Conservation (phyloP, 2,329 filamentous ascomycete species). For the Neonectria hederae region DNA sequence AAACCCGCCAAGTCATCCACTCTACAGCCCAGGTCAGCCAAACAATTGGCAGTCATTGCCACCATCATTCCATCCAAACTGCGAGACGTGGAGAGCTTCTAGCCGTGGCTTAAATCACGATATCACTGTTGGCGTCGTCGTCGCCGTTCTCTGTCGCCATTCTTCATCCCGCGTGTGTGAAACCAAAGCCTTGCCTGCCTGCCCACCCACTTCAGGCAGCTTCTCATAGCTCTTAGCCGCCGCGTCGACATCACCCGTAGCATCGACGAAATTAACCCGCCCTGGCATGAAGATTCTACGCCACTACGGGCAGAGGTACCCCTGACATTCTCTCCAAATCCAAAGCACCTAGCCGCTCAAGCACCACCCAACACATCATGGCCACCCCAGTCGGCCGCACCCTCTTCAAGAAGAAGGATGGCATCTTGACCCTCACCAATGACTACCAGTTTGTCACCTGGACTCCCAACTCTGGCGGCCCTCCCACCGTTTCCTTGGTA, state of each 20-base stretch:
- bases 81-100: not conserved
- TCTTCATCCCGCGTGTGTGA: slow-evolving; percentile 12
- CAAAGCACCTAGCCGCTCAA: not conserved
- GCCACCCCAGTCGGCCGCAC: slow-evolving; percentile 71
- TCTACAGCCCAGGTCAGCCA: not conserved
- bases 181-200: slow-evolving; percentile 7
- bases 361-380: slow-evolving; percentile 52
- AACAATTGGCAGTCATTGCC: not conserved
- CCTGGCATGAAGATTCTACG: slow-evolving; percentile 16
- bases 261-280: not conserved
- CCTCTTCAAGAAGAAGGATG: slow-evolving; percentile 96
- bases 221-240: not conserved
- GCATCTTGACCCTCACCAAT: slow-evolving; percentile 77
- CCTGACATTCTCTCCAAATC: not conserved
- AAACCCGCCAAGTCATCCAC: not conserved
- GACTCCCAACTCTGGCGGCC: slow-evolving; percentile 74
- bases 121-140: not conserved
- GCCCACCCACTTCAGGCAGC: not conserved
- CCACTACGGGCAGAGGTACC: slow-evolving; percentile 12
- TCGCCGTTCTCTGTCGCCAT: not conserved
- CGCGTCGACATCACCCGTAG: slow-evolving; percentile 8
- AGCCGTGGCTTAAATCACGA: not conserved
- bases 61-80: not conserved
- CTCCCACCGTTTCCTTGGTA: slow-evolving; percentile 73
- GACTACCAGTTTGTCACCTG: slow-evolving; percentile 82